Percentiles rank a stretch among this genome's conserved stretches.
These are phyloP conservation scores for Citrullus amarus DNA, from an alignment of 306 rosid genomes.

Conservation along the genomic window DNA sequence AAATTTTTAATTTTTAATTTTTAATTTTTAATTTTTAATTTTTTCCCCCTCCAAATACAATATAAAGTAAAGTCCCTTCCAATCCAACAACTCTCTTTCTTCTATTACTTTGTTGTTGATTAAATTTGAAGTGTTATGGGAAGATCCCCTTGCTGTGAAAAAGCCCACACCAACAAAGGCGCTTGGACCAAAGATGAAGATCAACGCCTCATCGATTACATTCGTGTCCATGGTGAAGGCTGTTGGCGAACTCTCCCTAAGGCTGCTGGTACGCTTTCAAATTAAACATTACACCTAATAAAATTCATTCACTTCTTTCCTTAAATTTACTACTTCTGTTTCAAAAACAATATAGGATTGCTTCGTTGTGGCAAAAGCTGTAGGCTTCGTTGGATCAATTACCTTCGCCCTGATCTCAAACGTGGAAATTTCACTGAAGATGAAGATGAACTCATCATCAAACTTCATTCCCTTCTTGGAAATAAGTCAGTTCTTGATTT, in stretches of 20 bases:
- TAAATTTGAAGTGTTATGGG: constrained; percentile 16
- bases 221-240: constrained; percentile 65
- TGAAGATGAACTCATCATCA: constrained; percentile 56
- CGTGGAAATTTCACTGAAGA: constrained; percentile 64
- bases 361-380: constrained; percentile 69
- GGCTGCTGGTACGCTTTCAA: constrained; percentile 31
- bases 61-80: background rate
- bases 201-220: constrained; percentile 55
- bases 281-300: no score
- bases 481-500: constrained; percentile 26
- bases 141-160: constrained; percentile 65
- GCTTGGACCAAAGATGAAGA: constrained; percentile 79
- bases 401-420: constrained; percentile 66
- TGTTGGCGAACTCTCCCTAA: constrained; percentile 75
- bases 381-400: constrained; percentile 59
- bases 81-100: background rate
- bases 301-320: no score
- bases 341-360: constrained; percentile 20
- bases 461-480: constrained; percentile 55
- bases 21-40: no score
- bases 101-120: background rate
- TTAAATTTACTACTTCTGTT: no score
- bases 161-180: constrained; percentile 62
- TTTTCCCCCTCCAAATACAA: background rate
- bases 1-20: no score